These are phyloP conservation scores for Fraxinus angustifolia DNA, from an alignment of 305 asterid genomes.

Conservation along the genomic window DNA sequence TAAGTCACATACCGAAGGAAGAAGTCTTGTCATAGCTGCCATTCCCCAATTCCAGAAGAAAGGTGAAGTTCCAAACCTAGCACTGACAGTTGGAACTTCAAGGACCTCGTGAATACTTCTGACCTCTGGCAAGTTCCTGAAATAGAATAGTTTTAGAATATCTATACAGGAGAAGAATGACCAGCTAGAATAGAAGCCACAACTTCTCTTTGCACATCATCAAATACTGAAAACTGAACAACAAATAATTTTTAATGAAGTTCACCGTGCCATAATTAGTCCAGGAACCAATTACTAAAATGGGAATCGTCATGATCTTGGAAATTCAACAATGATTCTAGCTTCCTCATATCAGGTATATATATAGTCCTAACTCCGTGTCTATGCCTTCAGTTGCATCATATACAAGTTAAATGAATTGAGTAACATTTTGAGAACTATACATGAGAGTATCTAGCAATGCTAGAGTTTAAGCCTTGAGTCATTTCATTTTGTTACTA, in stretches of 20 bases:
- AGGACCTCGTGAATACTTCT: conserved; percentile 42
- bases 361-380: not conserved
- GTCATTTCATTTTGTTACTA: not conserved
- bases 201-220: not conserved
- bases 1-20: conserved; percentile 39
- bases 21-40: conserved; percentile 39
- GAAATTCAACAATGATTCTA: not conserved
- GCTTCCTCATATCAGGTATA: not conserved
- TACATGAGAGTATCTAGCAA: not conserved
- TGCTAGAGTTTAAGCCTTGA: not conserved
- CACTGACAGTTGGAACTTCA: conserved; percentile 49
- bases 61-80: conserved; percentile 59
- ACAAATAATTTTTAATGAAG: not conserved
- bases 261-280: not conserved
- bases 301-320: not conserved
- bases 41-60: conserved; percentile 65
- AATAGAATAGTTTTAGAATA: not conserved
- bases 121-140: conserved; percentile 51
- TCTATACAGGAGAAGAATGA: not conserved
- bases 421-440: not conserved
- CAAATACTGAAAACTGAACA: not conserved
- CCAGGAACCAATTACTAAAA: not conserved
- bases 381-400: not conserved
- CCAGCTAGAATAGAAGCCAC: not conserved
- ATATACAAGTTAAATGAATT: not conserved